These are phyloP conservation scores for Houttuynia cordata DNA, from an alignment of 164 flowering plant species.

Conservation along the genomic window DNA sequence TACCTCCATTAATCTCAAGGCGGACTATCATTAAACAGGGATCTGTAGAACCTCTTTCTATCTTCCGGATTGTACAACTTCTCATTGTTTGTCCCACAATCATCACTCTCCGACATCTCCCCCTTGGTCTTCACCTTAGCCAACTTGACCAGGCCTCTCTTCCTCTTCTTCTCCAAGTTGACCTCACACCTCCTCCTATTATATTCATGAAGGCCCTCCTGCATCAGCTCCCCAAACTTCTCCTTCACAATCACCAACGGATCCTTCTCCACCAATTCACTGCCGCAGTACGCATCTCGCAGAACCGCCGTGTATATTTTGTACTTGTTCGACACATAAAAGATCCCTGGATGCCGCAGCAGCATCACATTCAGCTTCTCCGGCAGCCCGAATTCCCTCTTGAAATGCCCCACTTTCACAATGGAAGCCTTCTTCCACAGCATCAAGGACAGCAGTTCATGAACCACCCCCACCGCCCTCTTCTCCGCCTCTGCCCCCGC, in stretches of 20 bases:
- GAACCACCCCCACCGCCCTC: conserved; percentile 67
- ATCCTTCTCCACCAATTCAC: conserved; percentile 67
- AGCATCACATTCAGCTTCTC: conserved; percentile 57
- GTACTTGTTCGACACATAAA: conserved; percentile 83
- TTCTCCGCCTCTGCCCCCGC: conserved; percentile 81
- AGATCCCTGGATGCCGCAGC: conserved; percentile 80
- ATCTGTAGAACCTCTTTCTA: conserved; percentile 56
- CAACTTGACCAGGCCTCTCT: conserved; percentile 28
- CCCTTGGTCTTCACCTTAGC: conserved; percentile 12
- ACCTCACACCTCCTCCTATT: conserved; percentile 30
- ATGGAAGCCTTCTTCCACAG: conserved; percentile 90
- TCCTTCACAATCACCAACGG: conserved; percentile 86
- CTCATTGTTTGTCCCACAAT: conserved; percentile 23
- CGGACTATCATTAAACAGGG: conserved; percentile 24
- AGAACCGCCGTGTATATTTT: conserved; percentile 80
- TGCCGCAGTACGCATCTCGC: conserved; percentile 68
- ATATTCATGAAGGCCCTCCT: conserved; percentile 77
- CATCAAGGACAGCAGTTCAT: conserved; percentile 75
- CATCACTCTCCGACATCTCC: conserved; percentile 34
- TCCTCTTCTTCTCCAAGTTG: conserved; percentile 62
- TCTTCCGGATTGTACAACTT: conserved; percentile 67
- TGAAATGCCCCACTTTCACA: conserved; percentile 68
- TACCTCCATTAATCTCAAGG: conserved; percentile 6
- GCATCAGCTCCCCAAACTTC: conserved; percentile 90
- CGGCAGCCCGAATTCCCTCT: conserved; percentile 64